These are phyloP conservation scores for Suillus subaureus DNA, from an alignment of 768 basidiomycete genomes.

Conservation along the genomic window DNA sequence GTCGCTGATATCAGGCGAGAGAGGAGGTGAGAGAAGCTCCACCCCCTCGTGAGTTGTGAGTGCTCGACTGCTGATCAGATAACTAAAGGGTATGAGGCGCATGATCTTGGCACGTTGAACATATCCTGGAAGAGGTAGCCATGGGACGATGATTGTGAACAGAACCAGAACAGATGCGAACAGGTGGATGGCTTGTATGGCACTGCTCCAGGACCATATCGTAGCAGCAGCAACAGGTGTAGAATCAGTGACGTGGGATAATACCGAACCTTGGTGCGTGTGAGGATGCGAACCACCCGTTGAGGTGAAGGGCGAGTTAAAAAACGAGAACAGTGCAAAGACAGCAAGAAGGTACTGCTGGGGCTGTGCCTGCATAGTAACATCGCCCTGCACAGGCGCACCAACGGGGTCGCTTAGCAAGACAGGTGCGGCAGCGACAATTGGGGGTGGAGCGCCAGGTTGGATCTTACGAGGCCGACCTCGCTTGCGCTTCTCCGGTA, in stretches of 20 bases:
- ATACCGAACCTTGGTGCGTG: slow-evolving; percentile 60
- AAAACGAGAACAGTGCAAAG: slow-evolving; percentile 85
- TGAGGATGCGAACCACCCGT: slow-evolving; percentile 39
- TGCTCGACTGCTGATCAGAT: slow-evolving; percentile 11
- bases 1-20: slow-evolving; percentile 28
- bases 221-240: slow-evolving; percentile 10
- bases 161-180: slow-evolving; percentile 66
- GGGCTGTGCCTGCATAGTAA: slow-evolving; percentile 24
- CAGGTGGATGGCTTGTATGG: slow-evolving; percentile 66
- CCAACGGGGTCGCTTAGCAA: slow-evolving; percentile 19
- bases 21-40: slow-evolving; percentile 32
- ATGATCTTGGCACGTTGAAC: slow-evolving; percentile 25
- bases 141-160: slow-evolving; percentile 52
- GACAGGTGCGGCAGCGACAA: slow-evolving; percentile 27
- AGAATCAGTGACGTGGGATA: slow-evolving; percentile 41
- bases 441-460: slow-evolving; percentile 43
- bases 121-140: slow-evolving; percentile 38
- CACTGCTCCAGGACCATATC: slow-evolving; percentile 51
- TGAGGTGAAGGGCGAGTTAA: slow-evolving; percentile 70
- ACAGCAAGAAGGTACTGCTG: slow-evolving; percentile 79
- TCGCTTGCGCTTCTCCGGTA: slow-evolving; percentile 80
- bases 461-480: slow-evolving; percentile 79
- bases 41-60: slow-evolving; percentile 8
- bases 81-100: slow-evolving; percentile 29
- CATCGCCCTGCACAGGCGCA: slow-evolving; percentile 15